A percentile compares a stretch with the other conserved stretches of the same genome.
phyloP scores from a whole-genome alignment of 2,329 filamentous ascomycete species.

The Phialophora expanda region DNA sequence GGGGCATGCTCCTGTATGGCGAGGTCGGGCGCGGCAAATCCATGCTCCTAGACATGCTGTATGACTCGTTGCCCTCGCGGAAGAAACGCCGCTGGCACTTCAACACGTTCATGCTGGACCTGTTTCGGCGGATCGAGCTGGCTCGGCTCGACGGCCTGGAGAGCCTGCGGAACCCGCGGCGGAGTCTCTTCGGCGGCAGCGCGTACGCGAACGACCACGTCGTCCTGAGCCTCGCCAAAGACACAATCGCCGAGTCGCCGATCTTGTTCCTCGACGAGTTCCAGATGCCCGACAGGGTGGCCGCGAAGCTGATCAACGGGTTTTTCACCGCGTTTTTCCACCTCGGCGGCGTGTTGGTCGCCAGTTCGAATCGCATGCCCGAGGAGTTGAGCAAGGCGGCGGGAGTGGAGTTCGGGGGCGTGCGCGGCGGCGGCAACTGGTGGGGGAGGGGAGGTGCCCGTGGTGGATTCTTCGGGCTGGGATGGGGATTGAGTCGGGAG shows the following conservation, averaged over 20 bases:
- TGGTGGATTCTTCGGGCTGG: conserved; percentile 34
- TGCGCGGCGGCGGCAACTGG: neutral
- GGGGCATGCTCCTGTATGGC: conserved; percentile 76
- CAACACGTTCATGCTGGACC: conserved; percentile 84
- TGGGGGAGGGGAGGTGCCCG: neutral
- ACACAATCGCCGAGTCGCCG: conserved; percentile 74
- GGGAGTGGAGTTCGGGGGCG: conserved; percentile 66
- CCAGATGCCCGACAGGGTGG: conserved; percentile 77
- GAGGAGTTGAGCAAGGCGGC: conserved; percentile 78
- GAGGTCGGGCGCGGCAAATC: conserved; percentile 84
- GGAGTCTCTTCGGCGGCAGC: conserved; percentile 26
- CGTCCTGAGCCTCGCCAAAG: conserved; percentile 73
- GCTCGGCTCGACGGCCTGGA: conserved; percentile 55
- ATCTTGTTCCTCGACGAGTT: conserved; percentile 84
- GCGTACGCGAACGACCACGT: conserved; percentile 64
- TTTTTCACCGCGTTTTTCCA: conserved; percentile 82
- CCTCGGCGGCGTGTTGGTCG: conserved; percentile 77
- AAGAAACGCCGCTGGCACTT: conserved; percentile 81
- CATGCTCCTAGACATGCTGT: conserved; percentile 84
- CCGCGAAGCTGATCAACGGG: conserved; percentile 78
- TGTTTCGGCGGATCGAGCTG: conserved; percentile 72
- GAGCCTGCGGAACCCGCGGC: conserved; percentile 4
- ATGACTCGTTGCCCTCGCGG: conserved; percentile 73
- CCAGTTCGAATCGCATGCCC: conserved; percentile 82
- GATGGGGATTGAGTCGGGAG: conserved; percentile 38